These are phyloP conservation scores for Aureobasidium melanogenum DNA, from an alignment of 2,329 filamentous ascomycete genomes.

Conservation along the genomic window DNA sequence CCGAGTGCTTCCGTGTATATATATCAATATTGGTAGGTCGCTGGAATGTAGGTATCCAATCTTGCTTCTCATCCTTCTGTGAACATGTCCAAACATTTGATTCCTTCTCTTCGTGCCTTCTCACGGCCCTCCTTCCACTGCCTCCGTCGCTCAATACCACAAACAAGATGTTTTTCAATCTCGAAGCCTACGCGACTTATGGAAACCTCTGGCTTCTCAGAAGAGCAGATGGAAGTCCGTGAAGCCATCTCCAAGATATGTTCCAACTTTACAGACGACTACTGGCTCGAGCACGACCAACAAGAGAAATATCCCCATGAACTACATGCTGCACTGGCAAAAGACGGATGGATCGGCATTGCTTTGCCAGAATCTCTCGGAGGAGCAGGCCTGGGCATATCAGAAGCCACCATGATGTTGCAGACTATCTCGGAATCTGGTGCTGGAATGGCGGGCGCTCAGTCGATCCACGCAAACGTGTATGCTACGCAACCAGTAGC, in stretches of 20 bases:
- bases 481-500: slow-evolving; percentile 69
- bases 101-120: not conserved
- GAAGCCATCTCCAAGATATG: slow-evolving; percentile 37
- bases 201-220: slow-evolving; percentile 28
- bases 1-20: not conserved
- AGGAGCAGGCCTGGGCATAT: slow-evolving; percentile 63
- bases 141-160: not conserved
- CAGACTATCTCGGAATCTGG: slow-evolving; percentile 70
- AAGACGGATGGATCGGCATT: slow-evolving; percentile 73
- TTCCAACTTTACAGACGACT: slow-evolving; percentile 38
- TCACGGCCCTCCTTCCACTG: not conserved
- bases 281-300: slow-evolving; percentile 69
- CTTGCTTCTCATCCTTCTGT: not conserved
- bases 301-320: slow-evolving; percentile 62
- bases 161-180: slow-evolving; percentile 20
- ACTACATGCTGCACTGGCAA: slow-evolving; percentile 65
- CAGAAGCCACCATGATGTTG: slow-evolving; percentile 80
- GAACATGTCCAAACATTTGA: not conserved
- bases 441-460: slow-evolving; percentile 64
- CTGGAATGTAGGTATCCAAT: not conserved
- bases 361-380: slow-evolving; percentile 66
- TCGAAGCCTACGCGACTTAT: slow-evolving; percentile 11
- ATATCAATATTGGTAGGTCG: not conserved
- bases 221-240: slow-evolving; percentile 34
- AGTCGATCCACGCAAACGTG: slow-evolving; percentile 53